Evolutionary conservation across 805 yeast genomes (phyloP).

Genomic region (Candida silvicultrix): DNA sequence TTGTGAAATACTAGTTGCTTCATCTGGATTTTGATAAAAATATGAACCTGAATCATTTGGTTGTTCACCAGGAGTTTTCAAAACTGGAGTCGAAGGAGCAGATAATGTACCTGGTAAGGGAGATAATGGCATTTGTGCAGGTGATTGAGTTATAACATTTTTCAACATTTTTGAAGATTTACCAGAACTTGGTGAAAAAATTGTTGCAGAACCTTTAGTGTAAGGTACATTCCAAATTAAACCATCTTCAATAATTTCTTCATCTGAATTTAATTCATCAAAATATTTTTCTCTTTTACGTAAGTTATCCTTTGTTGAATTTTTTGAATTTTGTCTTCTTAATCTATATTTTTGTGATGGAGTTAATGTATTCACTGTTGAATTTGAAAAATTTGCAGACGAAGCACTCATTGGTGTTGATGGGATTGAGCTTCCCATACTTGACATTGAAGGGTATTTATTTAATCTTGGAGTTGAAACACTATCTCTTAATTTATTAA

Average conservation of each 20-base stretch:
- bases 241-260: slow-evolving; percentile 32
- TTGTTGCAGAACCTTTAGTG: slow-evolving; percentile 25
- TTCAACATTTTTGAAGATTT: slow-evolving; percentile 17
- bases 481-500: slow-evolving; percentile 1
- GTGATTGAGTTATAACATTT: slow-evolving; percentile 15
- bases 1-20: slow-evolving; percentile 17
- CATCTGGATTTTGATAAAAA: slow-evolving; percentile 10
- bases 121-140: slow-evolving; percentile 33
- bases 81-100: slow-evolving; percentile 3
- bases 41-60: slow-evolving; percentile 7
- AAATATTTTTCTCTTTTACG: slow-evolving; percentile 31
- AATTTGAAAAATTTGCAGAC: slow-evolving; percentile 4
- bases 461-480: slow-evolving; percentile 3
- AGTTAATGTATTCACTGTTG: slow-evolving; percentile 23
- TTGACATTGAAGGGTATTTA: background rate
- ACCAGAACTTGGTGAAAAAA: slow-evolving; percentile 19
- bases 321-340: slow-evolving; percentile 30
- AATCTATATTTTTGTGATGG: slow-evolving; percentile 37
- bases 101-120: slow-evolving; percentile 38
- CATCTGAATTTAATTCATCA: slow-evolving; percentile 29
- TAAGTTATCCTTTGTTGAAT: slow-evolving; percentile 25
- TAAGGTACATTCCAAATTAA: slow-evolving; percentile 49
- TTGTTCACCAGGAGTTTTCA: background rate
- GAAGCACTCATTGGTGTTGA: background rate
- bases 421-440: background rate